Base-by-base conservation (phyloP, 1,284 basidiomycete genomes). In the Lentinula novae-zelandiae region DNA sequence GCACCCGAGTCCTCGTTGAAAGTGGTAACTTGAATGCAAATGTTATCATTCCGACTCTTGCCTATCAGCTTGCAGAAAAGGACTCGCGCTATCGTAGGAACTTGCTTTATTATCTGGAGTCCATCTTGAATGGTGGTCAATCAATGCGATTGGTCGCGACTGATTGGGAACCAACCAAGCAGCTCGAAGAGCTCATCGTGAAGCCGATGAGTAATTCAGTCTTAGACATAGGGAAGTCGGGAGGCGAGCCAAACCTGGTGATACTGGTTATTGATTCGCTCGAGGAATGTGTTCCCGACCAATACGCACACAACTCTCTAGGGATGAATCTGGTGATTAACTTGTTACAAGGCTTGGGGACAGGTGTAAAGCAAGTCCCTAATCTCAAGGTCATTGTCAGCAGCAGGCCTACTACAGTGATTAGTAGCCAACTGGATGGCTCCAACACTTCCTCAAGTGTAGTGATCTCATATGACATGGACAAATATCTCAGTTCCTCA, bases 251-350 rank as follows among this genome's bases (percentile, higher is more conserved):
- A 10, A 13, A 34, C 6, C 40, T 9, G 27, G 12, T 57, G 6
- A n/a, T 57, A 22, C 27, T 57, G 13, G 33, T 57, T 5, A 36
- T 57, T n/a, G 55, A 57, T 34, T 44, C 55, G 5, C 55, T 57
- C 5, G 55, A 57, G 31, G 55, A 57, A 13, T 57, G 55, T 31
- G 27, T 15, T 12, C 34, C 44, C 9, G 40, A 57, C 9, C 13
- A 46, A 2, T 44, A 46, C 10, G 12, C 52, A 13, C 39, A 53
- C 17, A 10, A 36, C 12, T 34, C 52, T 4, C 1, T 2, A 9
- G 55, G 42, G 40, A 27, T 17, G 9, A 48, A 31, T 12, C 40
- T 31, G 1, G 44, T 48, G 12, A 44, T 10, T 3, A 31, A 57
- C 46, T 48, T 57, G 27, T 17, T 57, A 5, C 13, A 57, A 10